These are phyloP conservation scores for Clausena lansium DNA, from an alignment of 345 rosid species.

Conservation along the genomic window DNA sequence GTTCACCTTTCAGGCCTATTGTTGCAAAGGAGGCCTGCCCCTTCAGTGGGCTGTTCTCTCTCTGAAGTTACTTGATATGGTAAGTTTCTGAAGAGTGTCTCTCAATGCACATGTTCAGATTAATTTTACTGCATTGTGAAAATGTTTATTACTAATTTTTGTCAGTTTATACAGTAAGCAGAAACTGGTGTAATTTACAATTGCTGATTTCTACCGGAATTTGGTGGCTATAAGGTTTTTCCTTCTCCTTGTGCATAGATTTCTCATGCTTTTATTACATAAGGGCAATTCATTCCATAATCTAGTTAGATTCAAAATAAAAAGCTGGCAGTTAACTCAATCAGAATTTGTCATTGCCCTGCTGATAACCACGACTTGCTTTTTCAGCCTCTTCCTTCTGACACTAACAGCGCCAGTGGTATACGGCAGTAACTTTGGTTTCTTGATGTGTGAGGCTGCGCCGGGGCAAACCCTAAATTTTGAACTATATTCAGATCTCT, in stretches of 20 bases:
- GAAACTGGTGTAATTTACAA: slow-evolving; percentile 2
- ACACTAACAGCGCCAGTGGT: not conserved
- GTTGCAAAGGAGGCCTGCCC: slow-evolving; percentile 5
- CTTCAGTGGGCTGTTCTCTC: not conserved
- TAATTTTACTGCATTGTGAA: not conserved
- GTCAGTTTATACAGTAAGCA: slow-evolving; percentile 1
- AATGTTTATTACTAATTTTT: slow-evolving; percentile 6
- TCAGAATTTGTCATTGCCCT: not conserved
- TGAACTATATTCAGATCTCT: no score
- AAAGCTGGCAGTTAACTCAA: not conserved
- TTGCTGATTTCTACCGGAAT: not conserved
- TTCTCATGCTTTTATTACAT: not conserved
- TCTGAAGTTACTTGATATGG: not conserved
- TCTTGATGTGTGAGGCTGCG: slow-evolving; percentile 20
- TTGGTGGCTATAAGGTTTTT: slow-evolving; percentile 18
- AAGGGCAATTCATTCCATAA: not conserved
- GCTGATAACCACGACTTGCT: not conserved
- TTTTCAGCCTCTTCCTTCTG: not conserved
- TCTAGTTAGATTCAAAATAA: not conserved
- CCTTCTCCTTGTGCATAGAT: slow-evolving; percentile 1
- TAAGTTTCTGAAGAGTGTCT: not conserved
- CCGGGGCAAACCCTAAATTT: slow-evolving; percentile 2
- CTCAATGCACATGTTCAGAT: not conserved
- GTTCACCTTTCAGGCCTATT: slow-evolving; percentile 26
- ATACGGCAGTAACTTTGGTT: not conserved